Evolutionary conservation across 371 early-diverging fungal species (phyloP).

Genomic region (Sporodiniella umbellata): DNA sequence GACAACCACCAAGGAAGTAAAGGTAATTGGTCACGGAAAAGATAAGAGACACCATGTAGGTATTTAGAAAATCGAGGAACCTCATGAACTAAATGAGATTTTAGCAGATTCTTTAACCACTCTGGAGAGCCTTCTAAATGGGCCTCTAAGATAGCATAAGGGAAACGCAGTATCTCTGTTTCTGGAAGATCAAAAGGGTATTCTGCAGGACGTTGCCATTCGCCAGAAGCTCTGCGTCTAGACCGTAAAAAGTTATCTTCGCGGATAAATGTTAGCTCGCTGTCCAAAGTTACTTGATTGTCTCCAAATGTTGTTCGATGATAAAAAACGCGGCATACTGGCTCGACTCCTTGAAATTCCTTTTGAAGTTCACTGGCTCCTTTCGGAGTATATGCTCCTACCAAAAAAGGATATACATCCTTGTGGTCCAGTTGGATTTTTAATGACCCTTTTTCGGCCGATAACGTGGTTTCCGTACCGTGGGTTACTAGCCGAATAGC

Average conservation of each 20-base stretch:
- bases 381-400: conserved; percentile 76
- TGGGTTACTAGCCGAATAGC: conserved; percentile 96
- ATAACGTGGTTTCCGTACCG: conserved; percentile 28
- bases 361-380: conserved; percentile 77
- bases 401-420: conserved; percentile 78
- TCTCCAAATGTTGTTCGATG: conserved; percentile 96
- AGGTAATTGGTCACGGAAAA: conserved; percentile 81
- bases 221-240: conserved; percentile 58
- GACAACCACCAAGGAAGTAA: conserved; percentile 97
- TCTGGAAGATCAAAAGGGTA: conserved; percentile 85
- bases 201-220: conserved; percentile 91
- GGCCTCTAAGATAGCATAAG: conserved; percentile 97
- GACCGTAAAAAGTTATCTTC: conserved; percentile 82
- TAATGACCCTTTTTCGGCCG: background rate
- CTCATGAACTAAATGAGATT: conserved; percentile 90
- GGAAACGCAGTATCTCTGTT: conserved; percentile 87
- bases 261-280: conserved; percentile 94
- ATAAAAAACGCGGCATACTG: conserved; percentile 88
- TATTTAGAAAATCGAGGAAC: conserved; percentile 99
- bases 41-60: conserved; percentile 92
- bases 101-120: conserved; percentile 91
- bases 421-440: conserved; percentile 13
- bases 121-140: conserved; percentile 65
- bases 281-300: conserved; percentile 97
- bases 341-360: conserved; percentile 72